Percentiles rank a stretch among this genome's conserved stretches.
Evolutionary conservation across 768 basidiomycete genomes (phyloP).

Genomic region (Serendipita indica): DNA sequence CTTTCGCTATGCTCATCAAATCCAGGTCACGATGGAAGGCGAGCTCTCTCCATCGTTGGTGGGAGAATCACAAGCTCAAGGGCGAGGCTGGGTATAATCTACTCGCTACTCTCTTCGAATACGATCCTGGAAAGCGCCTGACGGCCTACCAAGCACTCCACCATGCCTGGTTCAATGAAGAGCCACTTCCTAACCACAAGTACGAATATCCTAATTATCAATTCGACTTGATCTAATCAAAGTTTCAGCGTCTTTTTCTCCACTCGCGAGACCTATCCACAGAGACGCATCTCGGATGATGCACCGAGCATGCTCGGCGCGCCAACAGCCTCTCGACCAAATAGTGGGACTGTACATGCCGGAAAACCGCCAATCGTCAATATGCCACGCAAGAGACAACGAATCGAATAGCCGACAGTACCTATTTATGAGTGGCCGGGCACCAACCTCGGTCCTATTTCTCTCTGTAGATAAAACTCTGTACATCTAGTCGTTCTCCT

Average conservation of each 20-base stretch:
- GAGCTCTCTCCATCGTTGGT: slow-evolving; percentile 64
- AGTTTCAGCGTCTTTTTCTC: slow-evolving; percentile 22
- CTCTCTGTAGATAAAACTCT: too few relatives aligned
- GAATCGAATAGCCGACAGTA: background rate
- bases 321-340: background rate
- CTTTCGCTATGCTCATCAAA: background rate
- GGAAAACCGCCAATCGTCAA: background rate
- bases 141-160: slow-evolving; percentile 67
- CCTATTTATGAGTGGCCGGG: too few relatives aligned
- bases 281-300: slow-evolving; percentile 82
- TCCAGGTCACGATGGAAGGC: slow-evolving; percentile 30
- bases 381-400: background rate
- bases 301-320: slow-evolving; percentile 60
- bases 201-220: slow-evolving; percentile 27
- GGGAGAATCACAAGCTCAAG: slow-evolving; percentile 35
- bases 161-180: slow-evolving; percentile 89
- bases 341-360: background rate
- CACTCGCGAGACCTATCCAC: slow-evolving; percentile 61
- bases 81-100: slow-evolving; percentile 61
- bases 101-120: slow-evolving; percentile 71
- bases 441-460: too few relatives aligned
- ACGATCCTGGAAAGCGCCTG: slow-evolving; percentile 77
- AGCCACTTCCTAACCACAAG: slow-evolving; percentile 76
- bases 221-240: background rate
- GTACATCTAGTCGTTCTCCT: too few relatives aligned